Conservation (phyloP, 129 eudicot species). For the Helianthus annuus region DNA sequence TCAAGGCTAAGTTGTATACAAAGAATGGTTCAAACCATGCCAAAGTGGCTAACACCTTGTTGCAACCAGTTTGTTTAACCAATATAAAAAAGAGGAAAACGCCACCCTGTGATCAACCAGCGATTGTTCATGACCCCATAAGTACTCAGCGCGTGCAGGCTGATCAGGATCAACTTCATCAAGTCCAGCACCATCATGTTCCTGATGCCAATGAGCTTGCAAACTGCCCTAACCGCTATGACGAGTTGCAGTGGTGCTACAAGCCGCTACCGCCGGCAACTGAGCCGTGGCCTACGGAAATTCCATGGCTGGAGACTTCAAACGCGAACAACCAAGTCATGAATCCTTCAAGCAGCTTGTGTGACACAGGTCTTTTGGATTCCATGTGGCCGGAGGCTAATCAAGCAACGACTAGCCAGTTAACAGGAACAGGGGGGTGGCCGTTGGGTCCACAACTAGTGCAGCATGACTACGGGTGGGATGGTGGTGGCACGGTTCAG, state of each 20-base stretch:
- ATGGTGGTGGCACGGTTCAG: slow-evolving; percentile 13
- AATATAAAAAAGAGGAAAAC: slow-evolving; percentile 21
- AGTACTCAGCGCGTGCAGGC: not conserved
- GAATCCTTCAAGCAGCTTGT: slow-evolving; percentile 3
- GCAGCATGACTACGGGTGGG: slow-evolving; percentile 24
- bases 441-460: slow-evolving; percentile 28
- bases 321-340: slow-evolving; percentile 17
- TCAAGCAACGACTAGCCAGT: slow-evolving; percentile 9
- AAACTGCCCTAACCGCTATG: not conserved
- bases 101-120: slow-evolving; percentile 10
- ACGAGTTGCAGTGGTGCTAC: slow-evolving; percentile 13
- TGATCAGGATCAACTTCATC: slow-evolving; percentile 18
- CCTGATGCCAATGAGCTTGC: not conserved
- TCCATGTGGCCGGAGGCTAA: slow-evolving; percentile 30
- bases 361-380: slow-evolving; percentile 28
- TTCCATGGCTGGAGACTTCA: slow-evolving; percentile 23
- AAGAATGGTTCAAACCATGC: not conserved
- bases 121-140: not conserved
- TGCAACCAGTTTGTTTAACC: slow-evolving; percentile 12
- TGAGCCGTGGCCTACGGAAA: slow-evolving; percentile 28
- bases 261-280: slow-evolving; percentile 28
- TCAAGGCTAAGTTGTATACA: slow-evolving; percentile 35
- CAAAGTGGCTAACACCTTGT: not conserved
- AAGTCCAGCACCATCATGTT: slow-evolving; percentile 9
- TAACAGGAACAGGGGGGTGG: slow-evolving; percentile 25